Evolutionary conservation across 345 rosid genomes (phyloP).

Genomic region (Odontarrhena argentea): DNA sequence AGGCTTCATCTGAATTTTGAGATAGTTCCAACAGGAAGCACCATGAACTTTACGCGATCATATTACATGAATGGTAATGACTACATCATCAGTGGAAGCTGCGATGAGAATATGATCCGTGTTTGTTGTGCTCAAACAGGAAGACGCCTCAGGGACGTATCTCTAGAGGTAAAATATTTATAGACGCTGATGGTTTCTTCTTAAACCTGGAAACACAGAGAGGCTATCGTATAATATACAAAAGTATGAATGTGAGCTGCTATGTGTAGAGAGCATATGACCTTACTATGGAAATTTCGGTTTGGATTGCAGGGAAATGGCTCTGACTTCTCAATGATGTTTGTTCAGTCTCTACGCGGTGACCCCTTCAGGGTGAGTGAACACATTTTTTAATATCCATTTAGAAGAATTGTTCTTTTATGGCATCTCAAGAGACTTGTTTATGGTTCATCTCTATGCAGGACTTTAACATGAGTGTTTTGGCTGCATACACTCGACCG

Average conservation of each 20-base stretch:
- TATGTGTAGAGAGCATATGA: not conserved
- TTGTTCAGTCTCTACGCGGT: constrained; percentile 90
- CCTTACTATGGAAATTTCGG: constrained; percentile 13
- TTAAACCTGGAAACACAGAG: not conserved
- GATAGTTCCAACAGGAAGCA: constrained; percentile 71
- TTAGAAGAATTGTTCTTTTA: not conserved
- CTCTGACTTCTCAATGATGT: constrained; percentile 64
- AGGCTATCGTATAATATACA: not conserved
- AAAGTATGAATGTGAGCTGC: constrained; percentile 5
- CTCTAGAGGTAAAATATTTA: constrained; percentile 69
- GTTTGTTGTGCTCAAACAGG: constrained; percentile 98
- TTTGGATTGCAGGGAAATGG: constrained; percentile 61
- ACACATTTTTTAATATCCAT: not conserved
- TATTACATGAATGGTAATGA: constrained; percentile 95
- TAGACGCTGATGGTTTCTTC: not conserved
- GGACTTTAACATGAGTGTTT: constrained; percentile 92
- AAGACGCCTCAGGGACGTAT: constrained; percentile 87
- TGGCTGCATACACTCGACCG: constrained; percentile 79
- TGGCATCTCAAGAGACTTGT: constrained; percentile 19
- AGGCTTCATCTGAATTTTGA: constrained; percentile 74
- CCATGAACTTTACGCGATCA: constrained; percentile 89
- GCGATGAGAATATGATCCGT: constrained; percentile 85
- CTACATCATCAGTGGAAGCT: constrained; percentile 88
- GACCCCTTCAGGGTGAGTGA: constrained; percentile 87
- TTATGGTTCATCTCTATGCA: constrained; percentile 28